Base-by-base conservation (phyloP, 2,329 filamentous ascomycete genomes). In the Aureobasidium sp. region DNA sequence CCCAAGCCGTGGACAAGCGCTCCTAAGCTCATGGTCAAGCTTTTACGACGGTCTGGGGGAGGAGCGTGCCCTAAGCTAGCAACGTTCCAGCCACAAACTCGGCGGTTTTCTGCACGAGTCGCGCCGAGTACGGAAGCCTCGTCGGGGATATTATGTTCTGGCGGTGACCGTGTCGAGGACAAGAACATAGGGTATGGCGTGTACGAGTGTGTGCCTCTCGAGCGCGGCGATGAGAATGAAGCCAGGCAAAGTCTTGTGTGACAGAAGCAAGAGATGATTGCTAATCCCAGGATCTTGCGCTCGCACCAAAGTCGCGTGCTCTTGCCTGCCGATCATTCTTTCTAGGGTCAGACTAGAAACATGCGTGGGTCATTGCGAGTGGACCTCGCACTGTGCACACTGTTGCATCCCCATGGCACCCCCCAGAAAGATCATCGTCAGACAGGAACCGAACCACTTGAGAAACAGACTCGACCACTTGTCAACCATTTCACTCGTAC, bases 271-370 rank as follows among this genome's bases (percentile, higher is more conserved):
- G 24, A 44, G 8, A n/a, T 22, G 27, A 35, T 9, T 1, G 19
- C 12, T 27, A 15, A 22, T 5, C 44, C 17, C 7, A 35, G 45
- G 52, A 57, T 45, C 27, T 57, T 35, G 17, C 17, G 8, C 15
- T 54, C 22, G 22, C 17, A 39, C 19, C 49, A 27, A 35, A 47
- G 53, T 37, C 53, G 53, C 42, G 53, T 57, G 53, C 40, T 45
- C 19, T 37, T 57, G 53, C 54, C 22, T 29, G 54, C 17, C 19
- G 54, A 58, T 37, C 40, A 3, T 48, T 37, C 5, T 44, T 48
- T 58, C 54, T 58, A 58, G 54, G 39, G 54, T 24, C 42, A 58
- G 31, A 29, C 54, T 58, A 48, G 54, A 48, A 58, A 57, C 44
- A 1, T 27, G 39, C 42, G 42, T 58, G 54, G 54, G 22, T 48